Percentiles rank a stretch among this genome's conserved stretches.
phyloP scores from a whole-genome alignment of 495 filamentous ascomycete species.

The Penicillium canescens region DNA sequence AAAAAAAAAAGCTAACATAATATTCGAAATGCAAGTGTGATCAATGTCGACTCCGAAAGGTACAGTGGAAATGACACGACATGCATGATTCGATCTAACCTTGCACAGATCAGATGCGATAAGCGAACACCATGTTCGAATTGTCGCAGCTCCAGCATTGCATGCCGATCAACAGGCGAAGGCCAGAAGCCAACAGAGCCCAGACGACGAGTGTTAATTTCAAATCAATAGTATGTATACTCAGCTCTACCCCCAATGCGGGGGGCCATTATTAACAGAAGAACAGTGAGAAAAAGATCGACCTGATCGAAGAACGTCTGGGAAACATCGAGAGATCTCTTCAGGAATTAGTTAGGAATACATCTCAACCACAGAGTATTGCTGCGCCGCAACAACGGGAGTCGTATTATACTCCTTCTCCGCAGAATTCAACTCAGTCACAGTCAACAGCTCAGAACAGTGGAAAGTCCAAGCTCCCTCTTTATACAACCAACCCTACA shows the following conservation, averaged over 20 bases:
- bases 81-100: not conserved
- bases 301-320: constrained; percentile 63
- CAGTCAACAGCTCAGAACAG: constrained; percentile 8
- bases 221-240: constrained; percentile 62
- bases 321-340: constrained; percentile 57
- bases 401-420: constrained; percentile 19
- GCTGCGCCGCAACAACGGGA: constrained; percentile 5
- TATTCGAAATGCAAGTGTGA: constrained; percentile 40
- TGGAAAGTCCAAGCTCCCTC: constrained; percentile 17
- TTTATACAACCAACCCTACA: constrained; percentile 22
- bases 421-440: constrained; percentile 1
- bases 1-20: not conserved
- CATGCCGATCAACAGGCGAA: constrained; percentile 58
- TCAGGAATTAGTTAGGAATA: constrained; percentile 27
- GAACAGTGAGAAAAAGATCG: constrained; percentile 66
- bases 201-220: constrained; percentile 64
- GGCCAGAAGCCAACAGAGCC: constrained; percentile 59
- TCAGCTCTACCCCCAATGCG: not conserved
- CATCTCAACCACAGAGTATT: constrained; percentile 8
- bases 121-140: constrained; percentile 48
- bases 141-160: constrained; percentile 43
- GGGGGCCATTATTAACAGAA: not conserved
- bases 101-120: constrained; percentile 44
- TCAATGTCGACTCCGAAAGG: constrained; percentile 53
- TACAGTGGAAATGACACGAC: constrained; percentile 17